A percentile compares a stretch with the other conserved stretches of the same genome.
These are phyloP conservation scores for Dalechampia spathulata DNA, from an alignment of 441 rosid species.

Conservation along the genomic window DNA sequence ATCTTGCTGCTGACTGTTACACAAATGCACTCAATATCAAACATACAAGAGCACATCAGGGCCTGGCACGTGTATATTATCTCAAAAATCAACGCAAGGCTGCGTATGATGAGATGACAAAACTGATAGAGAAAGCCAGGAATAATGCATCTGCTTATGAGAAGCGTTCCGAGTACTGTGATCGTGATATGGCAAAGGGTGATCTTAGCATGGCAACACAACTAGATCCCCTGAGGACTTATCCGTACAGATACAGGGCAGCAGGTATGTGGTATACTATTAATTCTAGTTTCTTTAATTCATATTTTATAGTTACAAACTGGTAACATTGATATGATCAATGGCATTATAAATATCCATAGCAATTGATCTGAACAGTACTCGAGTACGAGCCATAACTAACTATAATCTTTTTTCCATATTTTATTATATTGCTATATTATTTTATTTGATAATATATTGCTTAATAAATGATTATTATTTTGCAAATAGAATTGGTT, in stretches of 20 bases:
- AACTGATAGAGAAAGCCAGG: slow-evolving; percentile 82
- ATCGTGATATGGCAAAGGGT: slow-evolving; percentile 85
- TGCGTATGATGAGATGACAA: slow-evolving; percentile 97
- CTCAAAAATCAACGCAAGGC: slow-evolving; percentile 73
- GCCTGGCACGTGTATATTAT: slow-evolving; percentile 89
- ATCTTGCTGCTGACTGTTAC: slow-evolving; percentile 88
- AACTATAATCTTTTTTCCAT: no score
- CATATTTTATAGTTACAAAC: not conserved
- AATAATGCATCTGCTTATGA: slow-evolving; percentile 91
- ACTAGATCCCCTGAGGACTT: slow-evolving; percentile 88
- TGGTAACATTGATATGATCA: not conserved
- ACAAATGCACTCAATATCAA: slow-evolving; percentile 84
- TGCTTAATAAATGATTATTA: no score
- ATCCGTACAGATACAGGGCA: slow-evolving; percentile 96
- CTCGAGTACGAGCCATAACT: no score
- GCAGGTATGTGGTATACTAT: slow-evolving; percentile 45
- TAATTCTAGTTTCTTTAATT: not conserved
- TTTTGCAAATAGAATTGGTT: no score
- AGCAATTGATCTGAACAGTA: not conserved
- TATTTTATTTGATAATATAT: no score
- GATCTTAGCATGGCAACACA: slow-evolving; percentile 80
- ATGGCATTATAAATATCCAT: not conserved
- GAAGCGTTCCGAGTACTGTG: slow-evolving; percentile 96
- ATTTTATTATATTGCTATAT: no score
- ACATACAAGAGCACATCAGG: slow-evolving; percentile 97